Conservation (phyloP, 768 basidiomycete genomes). For the Termitomyces sp. region DNA sequence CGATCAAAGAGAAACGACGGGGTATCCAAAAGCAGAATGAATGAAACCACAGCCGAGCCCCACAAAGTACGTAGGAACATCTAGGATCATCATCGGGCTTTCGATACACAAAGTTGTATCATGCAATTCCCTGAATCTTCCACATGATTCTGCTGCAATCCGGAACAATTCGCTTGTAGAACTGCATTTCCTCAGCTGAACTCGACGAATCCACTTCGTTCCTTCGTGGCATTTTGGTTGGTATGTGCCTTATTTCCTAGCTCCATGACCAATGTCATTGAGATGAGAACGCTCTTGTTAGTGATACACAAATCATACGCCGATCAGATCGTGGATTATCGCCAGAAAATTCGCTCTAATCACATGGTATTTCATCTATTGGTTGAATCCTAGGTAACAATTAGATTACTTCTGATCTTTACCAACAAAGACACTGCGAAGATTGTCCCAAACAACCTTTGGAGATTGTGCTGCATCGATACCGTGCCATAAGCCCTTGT, state of each 20-base stretch:
- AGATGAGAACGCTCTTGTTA: background rate
- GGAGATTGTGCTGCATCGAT: conserved; percentile 95
- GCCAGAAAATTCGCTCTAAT: background rate
- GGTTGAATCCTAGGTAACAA: background rate
- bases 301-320: background rate
- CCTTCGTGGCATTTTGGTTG: background rate
- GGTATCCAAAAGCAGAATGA: conserved; percentile 2
- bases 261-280: background rate
- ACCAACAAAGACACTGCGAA: conserved; percentile 58
- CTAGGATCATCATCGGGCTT: background rate
- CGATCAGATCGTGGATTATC: background rate
- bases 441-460: conserved; percentile 82
- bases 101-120: background rate
- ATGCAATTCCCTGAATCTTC: background rate
- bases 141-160: background rate
- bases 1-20: conserved; percentile 7
- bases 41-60: background rate
- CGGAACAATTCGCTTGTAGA: background rate
- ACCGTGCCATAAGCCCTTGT: conserved; percentile 82
- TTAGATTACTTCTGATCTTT: conserved; percentile 31
- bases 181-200: no score
- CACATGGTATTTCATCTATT: background rate
- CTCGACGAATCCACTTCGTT: background rate
- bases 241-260: background rate
- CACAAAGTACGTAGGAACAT: background rate